Evolutionary conservation across 2,329 filamentous ascomycete species (phyloP), one percentile per base, ranked within the genome.

Genomic region (Onygena corvina): DNA sequence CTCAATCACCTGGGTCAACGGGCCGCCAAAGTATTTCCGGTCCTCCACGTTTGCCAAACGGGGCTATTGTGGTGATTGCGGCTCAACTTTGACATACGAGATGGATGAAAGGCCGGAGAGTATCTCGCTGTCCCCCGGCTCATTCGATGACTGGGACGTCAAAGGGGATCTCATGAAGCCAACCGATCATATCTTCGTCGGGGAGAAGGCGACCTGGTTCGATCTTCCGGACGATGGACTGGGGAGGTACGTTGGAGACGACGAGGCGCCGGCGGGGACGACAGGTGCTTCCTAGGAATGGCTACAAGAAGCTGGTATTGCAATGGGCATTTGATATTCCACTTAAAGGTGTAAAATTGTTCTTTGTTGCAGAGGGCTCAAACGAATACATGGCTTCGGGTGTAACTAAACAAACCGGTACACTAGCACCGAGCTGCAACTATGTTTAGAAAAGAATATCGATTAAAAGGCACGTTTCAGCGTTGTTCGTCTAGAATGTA

Each of bases 401-500:
- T 23, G 18, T 23, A 40, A 12, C 20, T 40, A 11, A 23, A 11
- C 36, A 23, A 40, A 18, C 18, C 18, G 14, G 36, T 40, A 40
- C 18, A 40, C 9, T 40, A n/a, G 20, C 25, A 40, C 14, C 36
- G 25, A 11, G 25, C 9, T 23, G 36, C 25, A 40, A 21, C 11
- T 40, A 40, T 40, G 36, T 40, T n/a, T 14, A 11, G n/a, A 40
- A 18, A 33, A 12, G 12, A 4, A 33, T 33, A 9, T 12, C 11
- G 4, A 33, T 12, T 21, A 11, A 40, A 7, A 40, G 36, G 20
- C 52, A 34, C 14, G 18, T 11, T 12, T 23, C 14, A n/a, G 11
- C 18, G n/a, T n/a, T n/a, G 18, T 5, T 23, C 20, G 45, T 56
- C 65, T 71, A 96, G 66, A 95, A 95, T 14, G 90, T 95, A 72